Base-by-base conservation (phyloP, 768 basidiomycete species). In the Leccinum arenicola region DNA sequence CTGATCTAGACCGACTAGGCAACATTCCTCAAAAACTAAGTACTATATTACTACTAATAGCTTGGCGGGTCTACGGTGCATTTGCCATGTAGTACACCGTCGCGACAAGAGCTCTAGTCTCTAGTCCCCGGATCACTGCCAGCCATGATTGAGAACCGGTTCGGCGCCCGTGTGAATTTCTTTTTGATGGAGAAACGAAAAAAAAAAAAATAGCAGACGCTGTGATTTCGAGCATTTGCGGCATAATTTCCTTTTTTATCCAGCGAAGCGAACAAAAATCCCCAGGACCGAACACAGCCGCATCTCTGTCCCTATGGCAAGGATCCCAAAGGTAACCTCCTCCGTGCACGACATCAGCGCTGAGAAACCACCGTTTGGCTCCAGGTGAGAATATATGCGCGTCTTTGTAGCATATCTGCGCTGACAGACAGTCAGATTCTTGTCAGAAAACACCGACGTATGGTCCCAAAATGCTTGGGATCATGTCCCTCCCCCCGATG, bases 381-480 rank as follows among this genome's bases (percentile, higher is more conserved):
- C 89, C 23, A 81, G 88, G 87, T 84, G 61, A 58, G 75, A 55
- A 31, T 23, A 6, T 8, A 21, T n/a, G 15, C 17, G 12, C 5
- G 11, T 40, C 29, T 21, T 48, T 8, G 1, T 7, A 3, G 51
- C 61, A 29, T 4, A 60, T 38, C 33, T 10, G 61, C 49, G 21
- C 15, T 11, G 3, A 25, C 64, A 31, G 43, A 38, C 45, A 27
- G 31, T 40, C 60, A 91, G 91, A 70, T 90, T 89, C 69, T 79
- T 93, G 40, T 86, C 81, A 49, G 77, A 86, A 25, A 82, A 87
- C 43, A 69, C 77, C n/a, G 83, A 91, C 63, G 88, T 93, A 3
- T 95, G 91, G 89, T 79, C 81, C 25, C 88, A 93, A 61, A 94
- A 94, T 67, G 93, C 92, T 1, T 95, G 92, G 95, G 91, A 94